A percentile compares a stretch with the other conserved stretches of the same genome.
Conservation (phyloP, 768 basidiomycete species). For the Suillus plorans region DNA sequence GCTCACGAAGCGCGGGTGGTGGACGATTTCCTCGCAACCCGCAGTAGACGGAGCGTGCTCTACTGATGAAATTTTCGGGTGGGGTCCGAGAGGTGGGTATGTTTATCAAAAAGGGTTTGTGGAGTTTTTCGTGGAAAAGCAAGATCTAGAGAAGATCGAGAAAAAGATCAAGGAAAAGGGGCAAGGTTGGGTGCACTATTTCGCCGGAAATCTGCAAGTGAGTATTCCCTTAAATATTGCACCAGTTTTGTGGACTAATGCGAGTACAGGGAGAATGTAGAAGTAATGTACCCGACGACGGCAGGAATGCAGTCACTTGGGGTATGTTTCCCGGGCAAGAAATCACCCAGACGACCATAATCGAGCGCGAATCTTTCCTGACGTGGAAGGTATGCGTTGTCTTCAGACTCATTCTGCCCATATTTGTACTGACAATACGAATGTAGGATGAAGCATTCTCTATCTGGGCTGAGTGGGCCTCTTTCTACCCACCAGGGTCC, state of each 20-base stretch:
- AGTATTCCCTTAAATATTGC: constrained; percentile 14
- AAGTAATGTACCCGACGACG: constrained; percentile 77
- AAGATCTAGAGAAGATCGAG: constrained; percentile 61
- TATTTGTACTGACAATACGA: constrained; percentile 7
- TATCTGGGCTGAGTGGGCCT: constrained; percentile 95
- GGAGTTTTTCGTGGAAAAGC: constrained; percentile 83
- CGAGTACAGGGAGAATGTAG: constrained; percentile 64
- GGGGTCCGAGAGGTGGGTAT: constrained; percentile 91
- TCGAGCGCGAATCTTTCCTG: constrained; percentile 90
- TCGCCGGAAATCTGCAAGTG: constrained; percentile 80
- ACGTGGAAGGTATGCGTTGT: constrained; percentile 83
- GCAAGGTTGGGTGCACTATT: constrained; percentile 74
- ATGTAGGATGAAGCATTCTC: constrained; percentile 91
- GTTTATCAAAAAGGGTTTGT: constrained; percentile 98
- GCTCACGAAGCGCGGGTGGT: constrained; percentile 80
- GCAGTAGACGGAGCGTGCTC: constrained; percentile 81
- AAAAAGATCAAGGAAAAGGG: constrained; percentile 52
- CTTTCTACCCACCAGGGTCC: constrained; percentile 77
- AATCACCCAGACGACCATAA: constrained; percentile 93
- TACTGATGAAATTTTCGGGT: constrained; percentile 79
- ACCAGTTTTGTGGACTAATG: not conserved
- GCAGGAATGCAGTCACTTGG: constrained; percentile 97
- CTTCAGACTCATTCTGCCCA: not conserved
- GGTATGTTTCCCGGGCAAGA: constrained; percentile 97
- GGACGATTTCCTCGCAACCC: constrained; percentile 97